Percentiles rank a stretch among this genome's conserved stretches.
phyloP scores from a whole-genome alignment of 2,329 filamentous ascomycete genomes.

The Fusarium torreyae region DNA sequence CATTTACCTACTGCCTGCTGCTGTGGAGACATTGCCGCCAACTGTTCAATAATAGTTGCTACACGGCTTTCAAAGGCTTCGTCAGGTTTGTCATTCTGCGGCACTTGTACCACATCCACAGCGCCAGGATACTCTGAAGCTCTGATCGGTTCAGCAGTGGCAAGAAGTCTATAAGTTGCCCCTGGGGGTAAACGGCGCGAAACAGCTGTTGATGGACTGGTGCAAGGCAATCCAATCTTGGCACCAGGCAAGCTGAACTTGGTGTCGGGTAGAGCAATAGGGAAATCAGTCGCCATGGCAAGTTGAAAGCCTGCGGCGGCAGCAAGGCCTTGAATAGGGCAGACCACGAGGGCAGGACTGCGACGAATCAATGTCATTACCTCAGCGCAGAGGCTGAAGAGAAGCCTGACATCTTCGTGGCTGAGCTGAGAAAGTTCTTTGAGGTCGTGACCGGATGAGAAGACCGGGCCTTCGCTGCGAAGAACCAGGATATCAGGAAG shows the following conservation, averaged over 20 bases:
- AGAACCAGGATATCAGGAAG: constrained; percentile 44
- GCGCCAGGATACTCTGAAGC: constrained; percentile 35
- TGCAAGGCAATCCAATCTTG: constrained; percentile 47
- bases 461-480: constrained; percentile 44
- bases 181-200: constrained; percentile 38
- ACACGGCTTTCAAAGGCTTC: constrained; percentile 36
- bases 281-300: constrained; percentile 45
- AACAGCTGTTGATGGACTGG: constrained; percentile 42
- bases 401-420: constrained; percentile 27
- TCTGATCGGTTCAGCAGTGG: constrained; percentile 33
- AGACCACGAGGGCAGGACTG: constrained; percentile 45
- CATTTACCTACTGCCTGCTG: constrained; percentile 47
- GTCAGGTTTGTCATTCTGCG: rapidly evolving
- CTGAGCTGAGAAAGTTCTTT: constrained; percentile 37
- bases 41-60: constrained; percentile 10
- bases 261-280: constrained; percentile 36
- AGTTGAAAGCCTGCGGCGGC: constrained; percentile 48
- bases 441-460: constrained; percentile 46
- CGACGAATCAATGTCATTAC: constrained; percentile 44
- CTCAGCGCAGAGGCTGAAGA: constrained; percentile 43
- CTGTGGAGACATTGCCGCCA: constrained; percentile 35
- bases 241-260: constrained; percentile 41
- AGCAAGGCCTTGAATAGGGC: constrained; percentile 45
- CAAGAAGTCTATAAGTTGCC: constrained; percentile 38
- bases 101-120: constrained; percentile 34